These are phyloP conservation scores for Dissophora globulifera DNA, from an alignment of 192 early-diverging fungal genomes.

Conservation along the genomic window DNA sequence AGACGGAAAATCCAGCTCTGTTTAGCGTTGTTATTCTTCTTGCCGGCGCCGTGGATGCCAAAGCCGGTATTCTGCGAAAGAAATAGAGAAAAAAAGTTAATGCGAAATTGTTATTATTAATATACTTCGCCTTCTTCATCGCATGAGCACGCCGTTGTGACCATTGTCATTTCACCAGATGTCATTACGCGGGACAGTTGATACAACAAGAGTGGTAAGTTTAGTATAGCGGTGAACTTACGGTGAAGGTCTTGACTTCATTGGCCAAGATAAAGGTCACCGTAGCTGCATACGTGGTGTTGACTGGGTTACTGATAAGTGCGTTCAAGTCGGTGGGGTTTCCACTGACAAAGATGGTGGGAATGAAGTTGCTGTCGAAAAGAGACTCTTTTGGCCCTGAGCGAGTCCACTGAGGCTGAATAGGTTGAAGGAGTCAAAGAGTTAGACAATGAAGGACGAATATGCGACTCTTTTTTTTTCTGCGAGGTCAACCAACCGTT, in stretches of 20 bases:
- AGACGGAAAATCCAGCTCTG: slow-evolving; percentile 59
- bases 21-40: slow-evolving; percentile 63
- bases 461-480: no score
- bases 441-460: no score
- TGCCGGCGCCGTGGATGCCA: slow-evolving; percentile 59
- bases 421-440: no score
- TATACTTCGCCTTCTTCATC: no score
- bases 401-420: slow-evolving; percentile 55
- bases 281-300: slow-evolving; percentile 22
- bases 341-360: slow-evolving; percentile 54
- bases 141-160: no score
- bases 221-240: slow-evolving; percentile 13
- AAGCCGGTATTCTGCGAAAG: slow-evolving; percentile 48
- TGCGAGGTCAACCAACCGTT: no score
- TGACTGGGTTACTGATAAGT: slow-evolving; percentile 28
- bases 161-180: no score
- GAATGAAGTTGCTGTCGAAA: slow-evolving; percentile 60
- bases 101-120: no score
- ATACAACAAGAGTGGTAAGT: no score
- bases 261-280: slow-evolving; percentile 53
- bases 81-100: no score
- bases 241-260: slow-evolving; percentile 44
- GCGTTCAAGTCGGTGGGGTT: slow-evolving; percentile 20
- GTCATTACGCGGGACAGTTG: no score
- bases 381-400: slow-evolving; percentile 34